A percentile compares a stretch with the other conserved stretches of the same genome.
Evolutionary conservation across 2,329 filamentous ascomycete genomes (phyloP).

Genomic region (Aurifilum marmelostoma): DNA sequence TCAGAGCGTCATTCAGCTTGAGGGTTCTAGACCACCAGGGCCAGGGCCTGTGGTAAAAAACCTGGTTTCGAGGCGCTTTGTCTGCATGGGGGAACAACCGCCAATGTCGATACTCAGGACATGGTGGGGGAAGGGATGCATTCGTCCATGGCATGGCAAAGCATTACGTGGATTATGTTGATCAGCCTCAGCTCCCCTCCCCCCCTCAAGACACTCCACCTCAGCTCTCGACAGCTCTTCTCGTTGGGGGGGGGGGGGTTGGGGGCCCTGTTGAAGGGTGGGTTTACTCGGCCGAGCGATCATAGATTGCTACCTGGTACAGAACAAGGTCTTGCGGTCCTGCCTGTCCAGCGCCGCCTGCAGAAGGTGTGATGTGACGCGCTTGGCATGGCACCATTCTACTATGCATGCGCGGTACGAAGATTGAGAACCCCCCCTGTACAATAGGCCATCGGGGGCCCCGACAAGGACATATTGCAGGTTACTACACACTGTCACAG

Average conservation of each 20-base stretch:
- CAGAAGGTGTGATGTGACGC: background rate
- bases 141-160: background rate
- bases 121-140: background rate
- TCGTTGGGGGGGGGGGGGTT: too few species aligned
- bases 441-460: background rate
- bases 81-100: background rate
- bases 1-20: background rate
- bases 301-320: background rate
- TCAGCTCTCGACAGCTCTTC: background rate
- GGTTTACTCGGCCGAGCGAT: background rate
- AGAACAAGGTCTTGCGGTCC: background rate
- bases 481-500: too few species aligned
- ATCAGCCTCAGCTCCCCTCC: slow-evolving; percentile 3
- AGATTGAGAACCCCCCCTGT: background rate
- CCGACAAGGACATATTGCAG: background rate
- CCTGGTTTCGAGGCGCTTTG: background rate
- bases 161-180: background rate
- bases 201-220: slow-evolving; percentile 6
- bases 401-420: background rate
- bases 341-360: background rate
- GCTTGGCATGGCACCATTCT: background rate
- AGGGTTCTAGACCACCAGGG: background rate
- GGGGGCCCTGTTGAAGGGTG: background rate
- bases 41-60: background rate
- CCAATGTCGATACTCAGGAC: background rate